Conservation (phyloP, 2,329 filamentous ascomycete genomes). For the Colletotrichum godetiae region DNA sequence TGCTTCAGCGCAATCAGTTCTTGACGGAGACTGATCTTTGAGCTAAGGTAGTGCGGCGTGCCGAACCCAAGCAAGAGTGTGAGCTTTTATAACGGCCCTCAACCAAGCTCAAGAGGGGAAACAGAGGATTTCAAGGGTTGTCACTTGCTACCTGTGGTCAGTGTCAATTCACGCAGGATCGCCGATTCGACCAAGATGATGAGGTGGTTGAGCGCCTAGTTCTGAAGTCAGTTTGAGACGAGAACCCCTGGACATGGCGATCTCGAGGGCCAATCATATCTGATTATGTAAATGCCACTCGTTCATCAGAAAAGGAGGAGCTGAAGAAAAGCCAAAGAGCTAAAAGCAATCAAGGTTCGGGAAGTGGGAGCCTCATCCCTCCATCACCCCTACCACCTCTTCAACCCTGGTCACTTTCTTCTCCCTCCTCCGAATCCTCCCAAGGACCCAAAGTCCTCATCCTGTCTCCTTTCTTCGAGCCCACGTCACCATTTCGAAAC, state of each 20-base stretch:
- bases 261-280: not conserved
- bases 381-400: not conserved
- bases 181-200: not conserved
- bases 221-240: not conserved
- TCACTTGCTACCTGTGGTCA: not conserved
- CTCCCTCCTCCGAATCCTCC: not conserved
- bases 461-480: not conserved
- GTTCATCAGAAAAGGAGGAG: not conserved
- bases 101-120: not conserved
- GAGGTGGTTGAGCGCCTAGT: not conserved
- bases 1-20: not conserved
- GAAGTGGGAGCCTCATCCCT: slow-evolving; percentile 25
- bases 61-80: not conserved
- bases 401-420: too few species aligned
- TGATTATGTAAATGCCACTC: not conserved
- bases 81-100: not conserved
- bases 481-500: slow-evolving; percentile 28
- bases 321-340: slow-evolving; percentile 1
- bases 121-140: not conserved
- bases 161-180: not conserved
- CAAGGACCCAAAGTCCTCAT: not conserved
- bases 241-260: not conserved
- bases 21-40: not conserved
- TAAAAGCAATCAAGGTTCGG: slow-evolving; percentile 28
- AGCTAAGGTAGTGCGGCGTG: not conserved